Evolutionary conservation across 2,329 filamentous ascomycete species (phyloP).

Genomic region (Paraconiothyrium brasiliense): DNA sequence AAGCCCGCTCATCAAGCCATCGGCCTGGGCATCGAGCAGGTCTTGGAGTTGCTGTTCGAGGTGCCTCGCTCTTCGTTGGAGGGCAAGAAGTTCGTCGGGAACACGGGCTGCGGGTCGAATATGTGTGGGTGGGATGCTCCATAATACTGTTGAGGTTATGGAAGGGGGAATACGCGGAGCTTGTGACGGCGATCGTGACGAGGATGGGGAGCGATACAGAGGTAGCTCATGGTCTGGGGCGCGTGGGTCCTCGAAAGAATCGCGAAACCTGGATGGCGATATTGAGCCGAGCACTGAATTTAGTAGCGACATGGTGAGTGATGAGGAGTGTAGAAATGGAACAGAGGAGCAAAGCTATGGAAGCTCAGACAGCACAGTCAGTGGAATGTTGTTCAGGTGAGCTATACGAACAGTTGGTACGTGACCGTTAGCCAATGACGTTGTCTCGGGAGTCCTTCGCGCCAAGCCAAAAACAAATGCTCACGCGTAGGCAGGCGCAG

Average conservation of each 20-base stretch:
- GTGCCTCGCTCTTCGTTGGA: slow-evolving; percentile 62
- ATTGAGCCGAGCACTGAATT: slow-evolving; percentile 49
- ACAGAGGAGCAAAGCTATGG: slow-evolving; percentile 11
- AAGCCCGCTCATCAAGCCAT: slow-evolving; percentile 63
- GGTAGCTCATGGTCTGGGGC: slow-evolving; percentile 47
- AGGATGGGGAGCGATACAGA: slow-evolving; percentile 41
- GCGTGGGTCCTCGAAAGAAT: slow-evolving; percentile 48
- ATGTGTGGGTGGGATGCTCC: slow-evolving; percentile 36
- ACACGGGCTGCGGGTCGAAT: slow-evolving; percentile 40
- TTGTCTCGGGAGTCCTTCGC: slow-evolving; percentile 30
- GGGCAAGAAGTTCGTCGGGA: slow-evolving; percentile 56
- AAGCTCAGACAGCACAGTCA: slow-evolving; percentile 12
- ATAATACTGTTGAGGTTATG: slow-evolving; percentile 45
- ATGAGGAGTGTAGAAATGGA: slow-evolving; percentile 6
- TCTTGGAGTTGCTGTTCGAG: slow-evolving; percentile 67
- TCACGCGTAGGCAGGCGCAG: slow-evolving; percentile 19
- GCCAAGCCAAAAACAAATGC: slow-evolving; percentile 21
- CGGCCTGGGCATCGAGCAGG: slow-evolving; percentile 69
- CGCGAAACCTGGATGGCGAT: slow-evolving; percentile 40
- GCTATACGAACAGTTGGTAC: slow-evolving; percentile 26
- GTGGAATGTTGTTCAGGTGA: slow-evolving; percentile 31
- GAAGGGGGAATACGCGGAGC: slow-evolving; percentile 47
- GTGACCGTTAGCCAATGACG: slow-evolving; percentile 44
- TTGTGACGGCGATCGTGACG: slow-evolving; percentile 36
- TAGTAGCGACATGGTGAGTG: slow-evolving; percentile 41